These are phyloP conservation scores for Metschnikowia cerradonensis DNA, from an alignment of 805 yeast species.

Conservation along the genomic window DNA sequence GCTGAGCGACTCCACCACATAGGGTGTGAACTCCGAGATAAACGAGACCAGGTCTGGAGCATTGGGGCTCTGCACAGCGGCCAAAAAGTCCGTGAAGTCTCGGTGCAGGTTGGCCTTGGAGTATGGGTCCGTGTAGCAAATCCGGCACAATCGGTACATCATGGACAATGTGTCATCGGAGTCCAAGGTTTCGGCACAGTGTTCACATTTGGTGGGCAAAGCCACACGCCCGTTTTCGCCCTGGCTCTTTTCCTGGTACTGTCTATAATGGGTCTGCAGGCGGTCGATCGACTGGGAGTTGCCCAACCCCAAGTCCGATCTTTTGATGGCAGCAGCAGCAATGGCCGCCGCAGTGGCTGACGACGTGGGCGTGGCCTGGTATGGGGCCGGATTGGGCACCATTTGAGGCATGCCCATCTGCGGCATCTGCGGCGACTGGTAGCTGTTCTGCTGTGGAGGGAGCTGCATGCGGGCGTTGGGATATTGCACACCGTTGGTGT, in stretches of 20 bases:
- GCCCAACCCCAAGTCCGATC: constrained; percentile 11
- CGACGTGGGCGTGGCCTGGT: constrained; percentile 5
- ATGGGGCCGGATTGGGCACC: not conserved
- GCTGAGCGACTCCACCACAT: constrained; percentile 22
- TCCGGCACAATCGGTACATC: constrained; percentile 26
- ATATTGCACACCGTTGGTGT: constrained; percentile 1
- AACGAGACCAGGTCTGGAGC: constrained; percentile 14
- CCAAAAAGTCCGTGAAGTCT: constrained; percentile 27
- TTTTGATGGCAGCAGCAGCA: constrained; percentile 17
- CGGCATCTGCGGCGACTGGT: constrained; percentile 9
- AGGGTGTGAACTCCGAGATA: constrained; percentile 16
- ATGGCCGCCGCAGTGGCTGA: constrained; percentile 17
- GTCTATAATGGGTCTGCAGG: constrained; percentile 16
- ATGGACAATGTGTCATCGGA: constrained; percentile 22
- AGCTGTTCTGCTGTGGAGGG: constrained; percentile 9
- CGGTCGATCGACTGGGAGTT: constrained; percentile 9
- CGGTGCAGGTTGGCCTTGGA: constrained; percentile 22
- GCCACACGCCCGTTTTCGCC: constrained; percentile 16
- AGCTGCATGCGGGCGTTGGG: constrained; percentile 5
- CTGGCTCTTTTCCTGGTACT: constrained; percentile 16
- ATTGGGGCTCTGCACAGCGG: constrained; percentile 18
- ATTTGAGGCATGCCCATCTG: not conserved
- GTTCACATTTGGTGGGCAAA: constrained; percentile 24
- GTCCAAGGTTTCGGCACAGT: constrained; percentile 24
- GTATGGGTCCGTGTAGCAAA: constrained; percentile 30